phyloP scores from a whole-genome alignment of 2,329 filamentous ascomycete genomes.

The Fusarium sp. region DNA sequence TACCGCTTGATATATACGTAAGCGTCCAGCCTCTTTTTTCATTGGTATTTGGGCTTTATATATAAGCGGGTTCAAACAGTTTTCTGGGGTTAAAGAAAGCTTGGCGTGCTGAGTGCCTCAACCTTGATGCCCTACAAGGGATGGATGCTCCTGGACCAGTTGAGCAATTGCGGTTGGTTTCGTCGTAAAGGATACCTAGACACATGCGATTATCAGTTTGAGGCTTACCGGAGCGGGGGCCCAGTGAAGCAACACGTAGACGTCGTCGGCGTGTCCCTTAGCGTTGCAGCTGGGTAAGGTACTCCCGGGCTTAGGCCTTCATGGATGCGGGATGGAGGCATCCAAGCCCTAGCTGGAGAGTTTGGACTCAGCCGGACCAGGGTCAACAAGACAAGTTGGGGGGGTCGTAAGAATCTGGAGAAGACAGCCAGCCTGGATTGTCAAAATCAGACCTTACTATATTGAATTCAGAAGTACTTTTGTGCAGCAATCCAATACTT shows the following conservation, averaged over 20 bases:
- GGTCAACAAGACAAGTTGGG: slow-evolving; percentile 12
- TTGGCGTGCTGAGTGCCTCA: slow-evolving; percentile 25
- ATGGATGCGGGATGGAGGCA: slow-evolving; percentile 3
- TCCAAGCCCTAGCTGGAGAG: slow-evolving; percentile 15
- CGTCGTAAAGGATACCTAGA: neutral
- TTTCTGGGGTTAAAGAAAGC: slow-evolving; percentile 18
- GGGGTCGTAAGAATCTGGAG: slow-evolving; percentile 34
- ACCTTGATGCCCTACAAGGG: slow-evolving; percentile 3
- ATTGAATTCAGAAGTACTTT: slow-evolving; percentile 2
- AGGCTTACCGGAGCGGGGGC: neutral
- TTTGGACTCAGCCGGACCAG: slow-evolving; percentile 23
- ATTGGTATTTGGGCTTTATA: neutral
- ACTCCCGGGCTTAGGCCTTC: neutral
- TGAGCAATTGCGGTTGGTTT: neutral
- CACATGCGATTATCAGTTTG: neutral
- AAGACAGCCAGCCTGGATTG: slow-evolving; percentile 7
- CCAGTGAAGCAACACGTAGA: neutral
- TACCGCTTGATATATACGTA: slow-evolving; percentile 23
- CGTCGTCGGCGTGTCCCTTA: neutral
- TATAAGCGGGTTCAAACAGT: slow-evolving; percentile 26
- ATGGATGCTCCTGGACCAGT: neutral
- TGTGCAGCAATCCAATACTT: neutral
- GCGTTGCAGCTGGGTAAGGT: slow-evolving; percentile 2
- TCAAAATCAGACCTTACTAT: neutral
- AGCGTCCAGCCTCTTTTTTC: slow-evolving; percentile 23